Evolutionary conservation across 2,329 filamentous ascomycete genomes (phyloP).

Genomic region (Juglanconis juglandina): DNA sequence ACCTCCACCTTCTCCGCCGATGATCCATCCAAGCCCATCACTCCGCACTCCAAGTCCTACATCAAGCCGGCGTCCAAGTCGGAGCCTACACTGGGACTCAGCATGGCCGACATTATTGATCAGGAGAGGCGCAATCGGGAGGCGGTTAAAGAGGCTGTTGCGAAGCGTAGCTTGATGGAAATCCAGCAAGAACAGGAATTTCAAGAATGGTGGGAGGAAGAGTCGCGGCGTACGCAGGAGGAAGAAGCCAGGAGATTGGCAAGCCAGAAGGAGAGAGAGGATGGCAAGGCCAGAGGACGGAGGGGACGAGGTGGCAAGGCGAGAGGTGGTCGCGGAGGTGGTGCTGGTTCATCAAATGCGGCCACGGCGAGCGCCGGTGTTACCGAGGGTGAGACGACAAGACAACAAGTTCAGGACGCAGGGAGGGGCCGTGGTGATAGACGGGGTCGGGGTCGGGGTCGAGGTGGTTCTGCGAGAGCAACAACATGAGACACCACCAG

Average conservation of each 20-base stretch:
- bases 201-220: constrained; percentile 92
- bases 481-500: background rate
- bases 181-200: constrained; percentile 98
- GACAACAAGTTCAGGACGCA: constrained; percentile 1
- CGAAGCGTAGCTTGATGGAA: constrained; percentile 85
- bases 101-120: constrained; percentile 82
- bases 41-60: constrained; percentile 61
- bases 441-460: constrained; percentile 4
- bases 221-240: constrained; percentile 68
- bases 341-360: background rate
- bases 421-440: constrained; percentile 9
- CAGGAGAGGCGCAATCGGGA: constrained; percentile 84
- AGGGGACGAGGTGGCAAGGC: constrained; percentile 17
- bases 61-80: constrained; percentile 55
- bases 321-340: constrained; percentile 11
- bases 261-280: constrained; percentile 41
- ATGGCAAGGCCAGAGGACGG: constrained; percentile 16
- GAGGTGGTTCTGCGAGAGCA: constrained; percentile 9
- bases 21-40: constrained; percentile 37
- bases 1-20: constrained; percentile 24
- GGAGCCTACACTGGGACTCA: constrained; percentile 65
- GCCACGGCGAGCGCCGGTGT: background rate
- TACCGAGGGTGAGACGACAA: constrained; percentile 1
- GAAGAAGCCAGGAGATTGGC: constrained; percentile 47
- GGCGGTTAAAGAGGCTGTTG: constrained; percentile 74